Base-by-base conservation (phyloP, 192 early-diverging fungal species). In the Linnemannia hyalina region DNA sequence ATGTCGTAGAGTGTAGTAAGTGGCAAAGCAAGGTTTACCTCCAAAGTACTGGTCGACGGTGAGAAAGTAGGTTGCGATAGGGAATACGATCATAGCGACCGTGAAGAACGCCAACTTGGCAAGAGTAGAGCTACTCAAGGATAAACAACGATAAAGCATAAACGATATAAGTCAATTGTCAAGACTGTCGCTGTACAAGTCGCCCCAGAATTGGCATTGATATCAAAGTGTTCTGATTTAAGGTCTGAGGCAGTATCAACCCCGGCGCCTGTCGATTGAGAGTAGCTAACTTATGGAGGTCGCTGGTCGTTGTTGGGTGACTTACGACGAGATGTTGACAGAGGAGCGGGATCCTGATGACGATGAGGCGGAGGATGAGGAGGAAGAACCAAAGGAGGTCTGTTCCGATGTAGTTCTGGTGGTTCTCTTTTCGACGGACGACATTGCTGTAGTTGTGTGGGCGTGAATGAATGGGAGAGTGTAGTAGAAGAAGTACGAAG, bases 101-200 rank as follows among this genome's bases (percentile, higher is more conserved):
- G 89, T 88, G 73, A 91, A 91, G 70, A 87, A 80, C 36, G 87
- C 75, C 15, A 91, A 73, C 70, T 91, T 91, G 55, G 52, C 72
- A 36, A 87, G n/a, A 16, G 88, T 82, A 11, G 60, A 68, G 0
- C 79, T 88, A 75, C 7, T 35, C 26, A 26, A 40, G 3, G 38
- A 44, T 18, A 38, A 7, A 35, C 9, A 23, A 54, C 11, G 4
- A 26, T 0, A 11, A 52, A 35, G 1, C 42, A n/a, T 13, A 26
- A 54, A 7, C 3, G 47, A 23, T 29, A 40, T 0, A 26, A 47
- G 7, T 44, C n/a, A 29, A n/a, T 22, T 22, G 55, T 9, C 7
- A 26, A 8, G 2, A 2, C 35, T 49, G 46, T 18, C 69, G 6
- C 11, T 23, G 32, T 73, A 49, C 1, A 4, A 29, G 26, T 52